Percentiles rank a stretch among this genome's conserved stretches.
phyloP scores from a whole-genome alignment of 1,284 basidiomycete species.

The Ustilago hordei region DNA sequence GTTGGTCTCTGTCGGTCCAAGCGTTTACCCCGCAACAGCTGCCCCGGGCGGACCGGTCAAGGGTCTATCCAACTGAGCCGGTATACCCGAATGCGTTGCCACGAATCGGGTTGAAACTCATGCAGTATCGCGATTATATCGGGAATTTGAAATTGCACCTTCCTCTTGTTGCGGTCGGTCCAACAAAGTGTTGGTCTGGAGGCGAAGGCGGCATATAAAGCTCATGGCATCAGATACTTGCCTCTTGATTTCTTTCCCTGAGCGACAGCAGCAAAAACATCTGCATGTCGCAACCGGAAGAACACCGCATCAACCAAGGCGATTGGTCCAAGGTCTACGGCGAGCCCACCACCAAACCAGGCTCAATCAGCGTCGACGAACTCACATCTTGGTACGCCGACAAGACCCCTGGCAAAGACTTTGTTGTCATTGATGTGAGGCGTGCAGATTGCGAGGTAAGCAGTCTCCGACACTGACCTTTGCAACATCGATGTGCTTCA shows the following conservation, averaged over 20 bases:
- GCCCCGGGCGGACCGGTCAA: slow-evolving; percentile 7
- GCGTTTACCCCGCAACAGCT: slow-evolving; percentile 29
- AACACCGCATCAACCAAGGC: slow-evolving; percentile 40
- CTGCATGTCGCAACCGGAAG: slow-evolving; percentile 23
- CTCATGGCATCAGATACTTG: neutral
- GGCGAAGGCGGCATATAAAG: neutral
- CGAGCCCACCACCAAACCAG: slow-evolving; percentile 37
- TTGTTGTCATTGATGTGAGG: slow-evolving; percentile 57
- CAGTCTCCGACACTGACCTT: neutral
- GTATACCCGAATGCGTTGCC: slow-evolving; percentile 19
- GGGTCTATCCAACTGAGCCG: slow-evolving; percentile 6
- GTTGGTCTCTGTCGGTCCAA: slow-evolving; percentile 6
- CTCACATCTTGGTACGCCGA: slow-evolving; percentile 35
- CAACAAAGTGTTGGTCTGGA: neutral
- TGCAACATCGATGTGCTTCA: neutral
- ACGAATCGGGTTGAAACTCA: neutral
- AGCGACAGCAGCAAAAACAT: neutral
- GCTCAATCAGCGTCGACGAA: slow-evolving; percentile 45
- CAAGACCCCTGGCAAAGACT: slow-evolving; percentile 46
- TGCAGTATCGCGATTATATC: slow-evolving; percentile 3
- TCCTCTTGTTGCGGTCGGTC: neutral
- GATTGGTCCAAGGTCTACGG: slow-evolving; percentile 49
- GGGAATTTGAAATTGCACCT: slow-evolving; percentile 31
- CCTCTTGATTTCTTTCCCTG: neutral
- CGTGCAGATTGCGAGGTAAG: slow-evolving; percentile 57